These are phyloP conservation scores for Cyclocybe cylindracea DNA, from an alignment of 768 basidiomycete genomes.

Conservation along the genomic window DNA sequence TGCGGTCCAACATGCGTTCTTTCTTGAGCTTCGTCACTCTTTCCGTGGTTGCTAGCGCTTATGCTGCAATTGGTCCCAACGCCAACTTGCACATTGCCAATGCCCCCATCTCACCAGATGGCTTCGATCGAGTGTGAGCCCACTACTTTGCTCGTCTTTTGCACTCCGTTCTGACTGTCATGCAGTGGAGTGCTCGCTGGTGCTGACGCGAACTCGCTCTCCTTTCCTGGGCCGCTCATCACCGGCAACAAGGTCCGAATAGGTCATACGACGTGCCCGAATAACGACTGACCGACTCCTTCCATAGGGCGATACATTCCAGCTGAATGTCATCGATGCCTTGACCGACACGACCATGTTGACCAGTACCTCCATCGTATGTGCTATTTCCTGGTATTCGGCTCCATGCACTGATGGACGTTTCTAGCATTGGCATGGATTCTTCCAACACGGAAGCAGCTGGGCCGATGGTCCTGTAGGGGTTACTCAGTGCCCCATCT, in stretches of 20 bases:
- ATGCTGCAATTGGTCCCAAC: conserved; percentile 27
- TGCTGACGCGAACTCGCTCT: background rate
- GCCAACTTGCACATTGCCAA: conserved; percentile 43
- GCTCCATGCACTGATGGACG: background rate
- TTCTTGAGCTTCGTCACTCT: background rate
- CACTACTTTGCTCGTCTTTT: background rate
- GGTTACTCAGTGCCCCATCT: conserved; percentile 51
- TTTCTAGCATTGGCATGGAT: conserved; percentile 50
- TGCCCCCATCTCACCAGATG: conserved; percentile 50
- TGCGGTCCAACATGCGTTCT: conserved; percentile 2
- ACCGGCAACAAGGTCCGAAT: conserved; percentile 9
- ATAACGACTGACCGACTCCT: background rate
- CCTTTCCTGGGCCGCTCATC: conserved; percentile 19
- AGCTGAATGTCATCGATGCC: conserved; percentile 45
- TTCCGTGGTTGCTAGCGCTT: conserved; percentile 6
- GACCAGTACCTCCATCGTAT: conserved; percentile 29
- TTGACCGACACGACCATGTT: conserved; percentile 40
- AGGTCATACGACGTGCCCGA: no score
- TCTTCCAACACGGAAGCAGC: conserved; percentile 41
- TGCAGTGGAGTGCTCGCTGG: conserved; percentile 19
- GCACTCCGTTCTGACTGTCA: conserved; percentile 25
- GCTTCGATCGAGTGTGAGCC: conserved; percentile 36
- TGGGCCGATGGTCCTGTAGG: conserved; percentile 44
- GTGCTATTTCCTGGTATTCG: background rate
- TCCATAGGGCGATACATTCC: conserved; percentile 37